phyloP scores from a whole-genome alignment of 192 early-diverging fungal genomes.

The Rhizoclosmatium sp. region DNA sequence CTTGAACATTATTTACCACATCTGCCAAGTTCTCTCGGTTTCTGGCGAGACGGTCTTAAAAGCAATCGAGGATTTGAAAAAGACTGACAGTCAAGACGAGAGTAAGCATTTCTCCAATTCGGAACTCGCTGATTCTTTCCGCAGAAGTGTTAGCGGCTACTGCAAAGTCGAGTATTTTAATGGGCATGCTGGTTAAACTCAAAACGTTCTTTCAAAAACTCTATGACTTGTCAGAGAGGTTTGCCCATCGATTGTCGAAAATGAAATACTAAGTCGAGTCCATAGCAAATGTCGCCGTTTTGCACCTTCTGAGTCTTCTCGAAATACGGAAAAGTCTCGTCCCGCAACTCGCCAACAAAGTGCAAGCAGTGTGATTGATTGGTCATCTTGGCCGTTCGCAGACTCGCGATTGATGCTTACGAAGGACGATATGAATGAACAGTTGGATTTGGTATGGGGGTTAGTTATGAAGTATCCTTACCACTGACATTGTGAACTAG shows the following conservation, averaged over 20 bases:
- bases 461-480: neutral
- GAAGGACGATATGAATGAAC: slow-evolving; percentile 31
- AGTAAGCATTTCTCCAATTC: slow-evolving; percentile 26
- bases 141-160: slow-evolving; percentile 31
- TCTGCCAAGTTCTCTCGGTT: slow-evolving; percentile 77
- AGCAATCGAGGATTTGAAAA: slow-evolving; percentile 40
- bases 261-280: neutral
- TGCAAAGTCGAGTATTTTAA: slow-evolving; percentile 65
- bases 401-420: slow-evolving; percentile 29
- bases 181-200: slow-evolving; percentile 67
- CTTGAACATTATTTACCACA: slow-evolving; percentile 74
- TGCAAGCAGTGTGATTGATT: slow-evolving; percentile 38
- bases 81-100: neutral
- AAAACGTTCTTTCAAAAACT: slow-evolving; percentile 68
- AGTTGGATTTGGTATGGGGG: slow-evolving; percentile 37
- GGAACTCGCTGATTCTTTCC: slow-evolving; percentile 9
- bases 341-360: slow-evolving; percentile 56
- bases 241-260: neutral
- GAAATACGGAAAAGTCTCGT: slow-evolving; percentile 62
- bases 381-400: slow-evolving; percentile 53
- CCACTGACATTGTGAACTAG: slow-evolving; percentile 5
- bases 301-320: slow-evolving; percentile 38
- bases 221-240: slow-evolving; percentile 58
- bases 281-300: slow-evolving; percentile 37
- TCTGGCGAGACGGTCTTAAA: slow-evolving; percentile 67